phyloP scores from a whole-genome alignment of 2,329 filamentous ascomycete genomes.

The Colletotrichum gloeosporioides region DNA sequence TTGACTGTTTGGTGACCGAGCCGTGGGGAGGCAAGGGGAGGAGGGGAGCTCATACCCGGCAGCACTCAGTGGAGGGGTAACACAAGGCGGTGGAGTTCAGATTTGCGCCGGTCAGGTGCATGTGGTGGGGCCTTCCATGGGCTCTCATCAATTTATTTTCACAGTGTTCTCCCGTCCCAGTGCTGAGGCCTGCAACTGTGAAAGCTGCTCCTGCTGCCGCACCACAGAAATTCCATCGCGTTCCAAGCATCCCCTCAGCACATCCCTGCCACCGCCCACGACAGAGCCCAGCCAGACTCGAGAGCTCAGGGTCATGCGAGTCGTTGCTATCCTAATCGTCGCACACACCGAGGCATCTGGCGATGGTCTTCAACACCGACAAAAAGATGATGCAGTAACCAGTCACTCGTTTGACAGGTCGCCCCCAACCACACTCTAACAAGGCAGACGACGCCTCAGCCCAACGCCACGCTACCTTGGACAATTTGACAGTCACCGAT shows the following conservation, averaged over 20 bases:
- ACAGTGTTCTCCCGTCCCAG: no score
- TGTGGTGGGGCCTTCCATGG: background rate
- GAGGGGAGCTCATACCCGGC: background rate
- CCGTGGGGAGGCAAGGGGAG: constrained; percentile 1
- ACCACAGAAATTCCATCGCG: background rate
- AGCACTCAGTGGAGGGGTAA: background rate
- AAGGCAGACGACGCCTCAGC: background rate
- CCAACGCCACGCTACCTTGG: background rate
- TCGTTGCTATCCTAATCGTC: background rate
- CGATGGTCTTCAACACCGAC: background rate
- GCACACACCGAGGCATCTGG: background rate
- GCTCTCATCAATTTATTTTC: no score
- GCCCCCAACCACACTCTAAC: background rate
- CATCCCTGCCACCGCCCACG: background rate
- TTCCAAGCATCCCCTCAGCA: background rate
- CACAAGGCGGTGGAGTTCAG: background rate
- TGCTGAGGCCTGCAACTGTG: no score
- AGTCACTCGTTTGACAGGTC: background rate
- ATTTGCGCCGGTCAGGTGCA: background rate
- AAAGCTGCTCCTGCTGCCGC: background rate
- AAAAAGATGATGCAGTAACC: background rate
- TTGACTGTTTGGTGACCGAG: constrained; percentile 17
- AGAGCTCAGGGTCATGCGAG: background rate
- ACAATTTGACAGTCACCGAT: background rate
- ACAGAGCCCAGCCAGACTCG: background rate